Conservation (phyloP, 805 yeast species). For the Wickerhamomyces chambardii region DNA sequence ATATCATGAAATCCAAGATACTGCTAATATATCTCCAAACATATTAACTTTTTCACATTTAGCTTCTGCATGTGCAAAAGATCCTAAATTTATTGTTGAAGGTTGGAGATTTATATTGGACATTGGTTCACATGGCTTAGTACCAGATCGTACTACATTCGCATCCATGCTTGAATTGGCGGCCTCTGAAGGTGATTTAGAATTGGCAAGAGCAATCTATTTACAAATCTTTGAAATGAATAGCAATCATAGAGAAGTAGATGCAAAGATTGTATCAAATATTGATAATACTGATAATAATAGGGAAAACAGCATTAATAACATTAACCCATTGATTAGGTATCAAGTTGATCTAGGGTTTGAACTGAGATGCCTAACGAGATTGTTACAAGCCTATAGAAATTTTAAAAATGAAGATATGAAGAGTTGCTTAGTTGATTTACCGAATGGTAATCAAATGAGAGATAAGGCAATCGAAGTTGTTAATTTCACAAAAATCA, state of each 20-base stretch:
- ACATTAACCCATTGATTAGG: no score
- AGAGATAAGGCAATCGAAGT: constrained; percentile 36
- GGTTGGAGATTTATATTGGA: constrained; percentile 80
- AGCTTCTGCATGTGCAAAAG: constrained; percentile 59
- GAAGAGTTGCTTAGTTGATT: constrained; percentile 31
- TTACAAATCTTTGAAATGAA: constrained; percentile 32
- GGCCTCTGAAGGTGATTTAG: constrained; percentile 73
- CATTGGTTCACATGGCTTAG: constrained; percentile 36
- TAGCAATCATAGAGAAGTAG: constrained; percentile 1
- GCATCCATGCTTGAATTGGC: constrained; percentile 69
- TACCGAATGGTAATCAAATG: constrained; percentile 34
- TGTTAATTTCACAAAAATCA: constrained; percentile 25
- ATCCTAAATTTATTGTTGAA: constrained; percentile 32
- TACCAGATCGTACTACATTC: constrained; percentile 35
- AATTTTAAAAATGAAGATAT: constrained; percentile 21
- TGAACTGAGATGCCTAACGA: constrained; percentile 6
- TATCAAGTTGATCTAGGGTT: no score
- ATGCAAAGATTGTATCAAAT: constrained; percentile 5
- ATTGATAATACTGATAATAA: no score
- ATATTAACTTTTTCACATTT: constrained; percentile 41
- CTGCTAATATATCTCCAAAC: constrained; percentile 24
- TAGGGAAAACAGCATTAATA: no score
- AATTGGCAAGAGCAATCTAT: constrained; percentile 62
- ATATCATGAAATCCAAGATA: constrained; percentile 54
- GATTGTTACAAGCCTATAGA: constrained; percentile 40